Evolutionary conservation across 345 rosid species (phyloP).

Genomic region (Microthlaspi erraticum): DNA sequence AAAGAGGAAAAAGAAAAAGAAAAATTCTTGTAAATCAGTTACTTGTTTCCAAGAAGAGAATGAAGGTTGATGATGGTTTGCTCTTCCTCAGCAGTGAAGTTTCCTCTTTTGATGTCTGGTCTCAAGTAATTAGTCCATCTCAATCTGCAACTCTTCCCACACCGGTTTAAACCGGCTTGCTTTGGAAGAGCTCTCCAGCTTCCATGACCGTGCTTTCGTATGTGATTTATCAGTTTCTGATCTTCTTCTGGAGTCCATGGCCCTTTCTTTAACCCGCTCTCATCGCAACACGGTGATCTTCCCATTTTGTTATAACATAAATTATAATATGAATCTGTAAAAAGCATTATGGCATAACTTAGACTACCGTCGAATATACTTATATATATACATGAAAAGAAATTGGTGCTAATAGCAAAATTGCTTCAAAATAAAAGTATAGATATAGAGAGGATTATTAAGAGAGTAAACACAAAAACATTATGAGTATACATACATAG

Average conservation of each 20-base stretch:
- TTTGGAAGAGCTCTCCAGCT: slow-evolving; percentile 83
- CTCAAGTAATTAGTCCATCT: slow-evolving; percentile 83
- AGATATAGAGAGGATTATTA: not conserved
- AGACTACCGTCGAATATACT: slow-evolving; percentile 13
- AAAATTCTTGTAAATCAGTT: not conserved
- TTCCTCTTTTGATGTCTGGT: slow-evolving; percentile 80
- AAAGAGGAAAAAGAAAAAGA: not conserved
- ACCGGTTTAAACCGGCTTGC: slow-evolving; percentile 74
- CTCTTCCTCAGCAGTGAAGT: slow-evolving; percentile 75
- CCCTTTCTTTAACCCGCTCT: slow-evolving; percentile 64
- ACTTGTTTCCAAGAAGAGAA: slow-evolving; percentile 78
- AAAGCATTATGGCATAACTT: not conserved
- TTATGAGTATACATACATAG: not conserved
- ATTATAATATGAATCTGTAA: slow-evolving; percentile 9
- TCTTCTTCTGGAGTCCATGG: slow-evolving; percentile 90
- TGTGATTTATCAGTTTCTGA: slow-evolving; percentile 54
- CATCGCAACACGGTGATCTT: slow-evolving; percentile 53
- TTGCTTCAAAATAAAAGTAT: slow-evolving; percentile 9
- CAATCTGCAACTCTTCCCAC: slow-evolving; percentile 85
- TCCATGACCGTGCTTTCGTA: slow-evolving; percentile 68
- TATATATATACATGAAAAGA: no score
- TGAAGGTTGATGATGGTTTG: slow-evolving; percentile 71
- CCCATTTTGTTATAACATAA: slow-evolving; percentile 45
- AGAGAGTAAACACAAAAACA: not conserved
- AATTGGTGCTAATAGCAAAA: slow-evolving; percentile 1